Evolutionary conservation across 306 rosid species (phyloP), one percentile per base, ranked within the genome.

Genomic region (Lathyrus oleraceus): DNA sequence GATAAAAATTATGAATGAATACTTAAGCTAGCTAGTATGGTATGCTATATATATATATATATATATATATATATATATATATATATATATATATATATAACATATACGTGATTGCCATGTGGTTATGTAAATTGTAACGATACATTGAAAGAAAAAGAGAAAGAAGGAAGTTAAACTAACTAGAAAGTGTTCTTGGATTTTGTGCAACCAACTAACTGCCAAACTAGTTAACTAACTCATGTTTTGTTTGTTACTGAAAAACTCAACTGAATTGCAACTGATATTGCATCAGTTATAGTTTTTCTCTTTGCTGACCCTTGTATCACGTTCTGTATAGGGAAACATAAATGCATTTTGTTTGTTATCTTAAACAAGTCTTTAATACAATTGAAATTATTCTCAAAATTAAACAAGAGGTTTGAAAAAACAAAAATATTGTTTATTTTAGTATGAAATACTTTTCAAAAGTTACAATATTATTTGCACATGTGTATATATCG

Each of bases 101-200:
- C 20, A 5, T 52, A 10, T 10, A 23, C 23, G 30, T 48, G 20
- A 1, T 52, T 52, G 5, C 32, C 59, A 20, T 52, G 32, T 52
- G 59, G 25, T 45, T 45, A 45, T 20, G 16, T 54, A 54, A 54
- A 2, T 25, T 53, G 38, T 56, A 6, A 25, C 6, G 36, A 59
- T n/a, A 32, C 6, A 32, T 60, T 32, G 45, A 60, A 61, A 35
- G 27, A 8, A 61, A 60, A 15, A 59, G 64, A 58, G 42, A 59
- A 30, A 59, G 65, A 59, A 30, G 11, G 28, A 61, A 61, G 47
- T 35, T 16, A 36, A 16, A 45, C 10, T 61, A 17, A 61, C 17
- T 16, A 36, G 66, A 61, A 61, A 61, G 66, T 61, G 40, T 60
- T n/a, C 36, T 60, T 60, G 65, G 65, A 32, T 32, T 16, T 32